Conservation (phyloP, 768 basidiomycete species). For the Hygrophorus pudorinus region DNA sequence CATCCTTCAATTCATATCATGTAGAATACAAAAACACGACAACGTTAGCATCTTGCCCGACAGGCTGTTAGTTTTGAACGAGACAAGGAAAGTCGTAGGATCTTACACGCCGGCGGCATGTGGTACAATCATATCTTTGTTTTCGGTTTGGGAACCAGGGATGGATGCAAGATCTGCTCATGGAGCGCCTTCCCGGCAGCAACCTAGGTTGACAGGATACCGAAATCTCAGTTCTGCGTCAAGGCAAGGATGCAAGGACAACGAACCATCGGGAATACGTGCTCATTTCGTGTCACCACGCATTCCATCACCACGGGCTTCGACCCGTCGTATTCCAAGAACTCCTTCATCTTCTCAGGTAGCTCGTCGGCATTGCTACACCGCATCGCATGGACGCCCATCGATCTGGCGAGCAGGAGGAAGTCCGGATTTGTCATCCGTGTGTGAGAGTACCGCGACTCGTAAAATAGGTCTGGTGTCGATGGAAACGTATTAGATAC, state of each 20-base stretch:
- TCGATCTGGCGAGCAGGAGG: conserved; percentile 77
- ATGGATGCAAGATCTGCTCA: conserved; percentile 77
- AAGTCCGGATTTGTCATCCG: conserved; percentile 95
- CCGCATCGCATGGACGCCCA: conserved; percentile 88
- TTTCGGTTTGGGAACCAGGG: conserved; percentile 14
- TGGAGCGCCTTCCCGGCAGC: conserved; percentile 92
- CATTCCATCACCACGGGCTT: conserved; percentile 91
- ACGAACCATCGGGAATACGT: conserved; percentile 85
- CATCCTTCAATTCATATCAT: too few relatives aligned
- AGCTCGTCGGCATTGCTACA: conserved; percentile 64
- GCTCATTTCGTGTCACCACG: conserved; percentile 71
- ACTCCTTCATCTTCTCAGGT: conserved; percentile 96
- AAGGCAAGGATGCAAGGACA: background rate
- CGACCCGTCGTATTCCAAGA: conserved; percentile 84
- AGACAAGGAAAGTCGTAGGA: too few relatives aligned
- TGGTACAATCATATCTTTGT: too few relatives aligned
- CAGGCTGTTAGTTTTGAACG: too few relatives aligned
- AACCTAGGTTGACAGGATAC: conserved; percentile 47
- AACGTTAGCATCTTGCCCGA: too few relatives aligned
- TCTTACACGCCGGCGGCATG: too few relatives aligned
- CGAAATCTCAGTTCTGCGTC: background rate
- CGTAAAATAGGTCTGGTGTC: conserved; percentile 80
- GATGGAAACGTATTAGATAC: background rate
- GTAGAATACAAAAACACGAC: too few relatives aligned
- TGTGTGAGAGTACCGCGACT: conserved; percentile 94